Conservation (phyloP, 768 basidiomycete genomes). For the Saitozyma podzolica region DNA sequence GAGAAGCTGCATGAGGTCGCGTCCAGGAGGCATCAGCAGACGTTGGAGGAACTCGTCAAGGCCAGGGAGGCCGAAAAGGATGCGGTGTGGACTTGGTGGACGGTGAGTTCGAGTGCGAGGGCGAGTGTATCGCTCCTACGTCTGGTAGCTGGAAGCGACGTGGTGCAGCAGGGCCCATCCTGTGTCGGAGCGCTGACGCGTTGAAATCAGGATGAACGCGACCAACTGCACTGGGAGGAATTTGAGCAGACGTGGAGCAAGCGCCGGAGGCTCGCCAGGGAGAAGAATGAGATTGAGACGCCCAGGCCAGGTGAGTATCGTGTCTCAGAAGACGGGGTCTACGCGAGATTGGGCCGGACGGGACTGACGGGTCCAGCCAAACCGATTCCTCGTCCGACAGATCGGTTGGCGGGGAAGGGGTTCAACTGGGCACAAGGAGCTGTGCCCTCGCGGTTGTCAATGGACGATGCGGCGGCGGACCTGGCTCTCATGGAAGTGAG, state of each 20-base stretch:
- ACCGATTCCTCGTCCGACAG: conserved; percentile 37
- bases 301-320: conserved; percentile 64
- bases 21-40: conserved; percentile 68
- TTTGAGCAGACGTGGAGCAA: conserved; percentile 87
- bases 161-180: no score
- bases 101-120: conserved; percentile 57
- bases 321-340: neutral
- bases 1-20: conserved; percentile 81
- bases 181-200: conserved; percentile 1
- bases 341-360: neutral
- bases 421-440: conserved; percentile 46
- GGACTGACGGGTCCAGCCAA: conserved; percentile 25
- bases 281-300: conserved; percentile 75
- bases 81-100: conserved; percentile 88
- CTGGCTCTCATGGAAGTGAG: conserved; percentile 47
- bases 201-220: conserved; percentile 64
- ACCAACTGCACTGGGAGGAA: conserved; percentile 80
- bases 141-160: neutral
- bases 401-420: conserved; percentile 16
- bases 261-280: conserved; percentile 77
- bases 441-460: conserved; percentile 25
- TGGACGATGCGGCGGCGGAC: conserved; percentile 37
- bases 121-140: conserved; percentile 7
- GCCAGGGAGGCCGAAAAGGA: conserved; percentile 70
- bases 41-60: conserved; percentile 64